phyloP scores from a whole-genome alignment of 1,284 basidiomycete genomes.

The Mycena sp. region DNA sequence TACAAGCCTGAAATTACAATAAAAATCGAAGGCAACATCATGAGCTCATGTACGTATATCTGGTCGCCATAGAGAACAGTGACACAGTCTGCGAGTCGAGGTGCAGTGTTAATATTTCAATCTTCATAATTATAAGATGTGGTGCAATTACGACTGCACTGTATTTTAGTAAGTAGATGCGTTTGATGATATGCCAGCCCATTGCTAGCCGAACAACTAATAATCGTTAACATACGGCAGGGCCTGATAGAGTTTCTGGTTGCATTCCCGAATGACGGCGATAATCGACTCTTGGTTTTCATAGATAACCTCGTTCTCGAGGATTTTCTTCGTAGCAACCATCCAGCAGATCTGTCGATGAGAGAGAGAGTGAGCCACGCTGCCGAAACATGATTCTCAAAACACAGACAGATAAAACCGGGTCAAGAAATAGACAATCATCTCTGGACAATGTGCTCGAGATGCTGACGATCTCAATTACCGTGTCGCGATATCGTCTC shows the following conservation, averaged over 20 bases:
- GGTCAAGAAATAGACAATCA: conserved; percentile 25
- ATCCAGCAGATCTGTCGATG: conserved; percentile 20
- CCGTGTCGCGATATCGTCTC: conserved; percentile 22
- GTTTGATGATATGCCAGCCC: too few relatives aligned
- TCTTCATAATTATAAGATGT: too few relatives aligned
- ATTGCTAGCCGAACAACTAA: too few relatives aligned
- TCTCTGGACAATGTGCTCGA: conserved; percentile 26
- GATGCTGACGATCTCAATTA: conserved; percentile 28
- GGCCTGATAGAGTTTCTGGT: conserved; percentile 1
- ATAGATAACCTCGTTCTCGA: conserved; percentile 23
- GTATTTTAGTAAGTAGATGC: too few relatives aligned
- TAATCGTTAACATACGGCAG: too few relatives aligned
- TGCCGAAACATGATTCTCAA: not conserved
- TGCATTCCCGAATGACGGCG: conserved; percentile 23
- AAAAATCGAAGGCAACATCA: too few relatives aligned
- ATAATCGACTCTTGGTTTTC: conserved; percentile 30
- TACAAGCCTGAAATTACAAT: too few relatives aligned
- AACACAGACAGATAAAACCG: conserved; percentile 21
- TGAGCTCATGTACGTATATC: too few relatives aligned
- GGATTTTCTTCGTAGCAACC: conserved; percentile 25
- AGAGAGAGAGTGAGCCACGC: not conserved
- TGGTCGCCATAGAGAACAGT: too few relatives aligned
- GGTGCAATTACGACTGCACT: too few relatives aligned
- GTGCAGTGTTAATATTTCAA: too few relatives aligned
- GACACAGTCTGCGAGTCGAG: too few relatives aligned